Percentiles rank a stretch among this genome's conserved stretches.
These are phyloP conservation scores for Thecaphora thlaspeos DNA, from an alignment of 1,284 basidiomycete species.

Conservation along the genomic window DNA sequence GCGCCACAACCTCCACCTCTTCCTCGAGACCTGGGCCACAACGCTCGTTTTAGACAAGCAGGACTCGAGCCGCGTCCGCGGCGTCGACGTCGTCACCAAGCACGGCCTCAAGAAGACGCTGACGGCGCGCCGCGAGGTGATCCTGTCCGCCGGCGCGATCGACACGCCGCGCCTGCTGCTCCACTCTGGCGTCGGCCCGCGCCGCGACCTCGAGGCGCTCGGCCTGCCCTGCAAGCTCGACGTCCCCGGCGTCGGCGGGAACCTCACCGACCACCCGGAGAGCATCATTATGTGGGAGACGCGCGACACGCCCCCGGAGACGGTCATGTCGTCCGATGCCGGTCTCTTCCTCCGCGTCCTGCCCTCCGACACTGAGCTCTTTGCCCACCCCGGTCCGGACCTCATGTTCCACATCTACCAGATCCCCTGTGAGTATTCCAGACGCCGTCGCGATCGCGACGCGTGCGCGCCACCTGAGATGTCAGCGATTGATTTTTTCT, in stretches of 20 bases:
- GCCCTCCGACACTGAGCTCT: conserved; percentile 38
- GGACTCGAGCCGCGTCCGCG: conserved; percentile 35
- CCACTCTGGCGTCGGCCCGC: conserved; percentile 63
- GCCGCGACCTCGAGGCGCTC: conserved; percentile 59
- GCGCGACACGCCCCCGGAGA: conserved; percentile 53
- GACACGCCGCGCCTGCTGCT: conserved; percentile 63
- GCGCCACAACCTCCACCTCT: conserved; percentile 56
- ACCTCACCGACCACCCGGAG: conserved; percentile 63
- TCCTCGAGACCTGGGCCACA: conserved; percentile 58
- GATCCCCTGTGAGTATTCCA: conserved; percentile 49
- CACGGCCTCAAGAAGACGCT: conserved; percentile 46
- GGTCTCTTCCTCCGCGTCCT: conserved; percentile 55
- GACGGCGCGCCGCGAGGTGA: conserved; percentile 51
- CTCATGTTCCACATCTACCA: conserved; percentile 59
- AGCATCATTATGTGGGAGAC: conserved; percentile 57
- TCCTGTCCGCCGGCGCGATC: conserved; percentile 58
- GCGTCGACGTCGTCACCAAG: conserved; percentile 47
- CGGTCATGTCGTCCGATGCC: conserved; percentile 58
- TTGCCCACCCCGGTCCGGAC: conserved; percentile 52
- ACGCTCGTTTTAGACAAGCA: conserved; percentile 34
- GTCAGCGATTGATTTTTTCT: no score
- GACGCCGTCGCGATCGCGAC: no score
- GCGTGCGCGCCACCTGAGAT: no score
- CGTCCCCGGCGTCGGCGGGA: conserved; percentile 63
- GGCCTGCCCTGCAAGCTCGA: conserved; percentile 60